Percentiles rank a stretch among this genome's conserved stretches.
These are phyloP conservation scores for Vararia minispora DNA, from an alignment of 768 basidiomycete species.

Conservation along the genomic window DNA sequence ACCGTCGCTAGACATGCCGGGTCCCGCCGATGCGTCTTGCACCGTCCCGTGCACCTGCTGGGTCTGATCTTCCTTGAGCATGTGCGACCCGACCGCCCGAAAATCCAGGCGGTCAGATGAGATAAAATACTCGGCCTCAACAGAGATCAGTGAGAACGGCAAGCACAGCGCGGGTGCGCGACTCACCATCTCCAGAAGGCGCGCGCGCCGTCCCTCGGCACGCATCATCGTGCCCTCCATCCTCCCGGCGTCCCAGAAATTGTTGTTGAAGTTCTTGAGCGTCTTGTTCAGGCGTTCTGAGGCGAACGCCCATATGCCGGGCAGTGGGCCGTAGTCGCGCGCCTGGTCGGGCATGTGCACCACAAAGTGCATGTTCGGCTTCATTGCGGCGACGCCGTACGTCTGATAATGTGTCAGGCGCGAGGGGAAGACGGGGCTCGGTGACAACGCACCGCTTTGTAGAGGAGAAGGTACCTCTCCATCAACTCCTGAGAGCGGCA, in stretches of 20 bases:
- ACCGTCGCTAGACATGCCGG: too few species aligned
- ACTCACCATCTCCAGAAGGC: neutral
- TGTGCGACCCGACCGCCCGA: too few species aligned
- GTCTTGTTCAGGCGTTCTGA: conserved; percentile 13
- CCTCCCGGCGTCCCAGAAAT: conserved; percentile 4
- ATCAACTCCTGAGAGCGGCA: neutral
- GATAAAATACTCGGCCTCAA: neutral
- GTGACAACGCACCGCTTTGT: conserved; percentile 5
- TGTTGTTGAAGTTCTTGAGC: conserved; percentile 10
- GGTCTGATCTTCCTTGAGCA: too few species aligned
- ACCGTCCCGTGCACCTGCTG: too few species aligned
- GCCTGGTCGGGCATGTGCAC: conserved; percentile 9
- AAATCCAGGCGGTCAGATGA: too few species aligned
- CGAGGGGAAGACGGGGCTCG: too few species aligned
- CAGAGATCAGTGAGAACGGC: too few species aligned
- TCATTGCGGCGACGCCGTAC: too few species aligned
- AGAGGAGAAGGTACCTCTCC: conserved; percentile 2
- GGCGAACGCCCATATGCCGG: conserved; percentile 14
- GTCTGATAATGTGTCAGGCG: too few species aligned
- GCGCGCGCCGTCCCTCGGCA: too few species aligned
- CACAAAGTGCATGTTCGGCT: conserved; percentile 12
- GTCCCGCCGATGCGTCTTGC: too few species aligned
- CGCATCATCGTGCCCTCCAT: too few species aligned
- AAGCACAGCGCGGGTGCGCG: neutral
- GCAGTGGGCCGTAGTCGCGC: conserved; percentile 11